Evolutionary conservation across 176 grass and related monocot genomes (phyloP).

Genomic region (Juncus effusus): DNA sequence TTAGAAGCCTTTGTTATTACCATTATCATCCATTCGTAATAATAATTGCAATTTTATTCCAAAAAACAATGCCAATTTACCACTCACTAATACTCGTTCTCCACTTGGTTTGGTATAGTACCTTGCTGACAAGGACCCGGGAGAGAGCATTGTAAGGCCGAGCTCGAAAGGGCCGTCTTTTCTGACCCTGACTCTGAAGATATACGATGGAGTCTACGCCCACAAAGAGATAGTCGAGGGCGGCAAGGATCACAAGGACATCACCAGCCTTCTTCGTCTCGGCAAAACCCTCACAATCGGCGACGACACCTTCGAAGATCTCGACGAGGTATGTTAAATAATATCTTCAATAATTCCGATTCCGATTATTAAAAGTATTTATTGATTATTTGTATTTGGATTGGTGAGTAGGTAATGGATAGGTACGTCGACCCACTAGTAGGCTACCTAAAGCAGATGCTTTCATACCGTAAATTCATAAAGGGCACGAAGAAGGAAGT

Average conservation of each 20-base stretch:
- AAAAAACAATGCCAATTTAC: not conserved
- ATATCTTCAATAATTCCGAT: slow-evolving; percentile 1
- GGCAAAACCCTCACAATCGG: slow-evolving; percentile 84
- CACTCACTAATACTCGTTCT: slow-evolving; percentile 1
- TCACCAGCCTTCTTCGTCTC: slow-evolving; percentile 89
- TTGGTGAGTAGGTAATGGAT: slow-evolving; percentile 68
- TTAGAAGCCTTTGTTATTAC: not conserved
- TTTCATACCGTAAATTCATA: slow-evolving; percentile 83
- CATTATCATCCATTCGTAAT: too few species aligned
- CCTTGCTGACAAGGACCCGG: slow-evolving; percentile 76
- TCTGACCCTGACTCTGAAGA: slow-evolving; percentile 85
- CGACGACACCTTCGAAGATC: slow-evolving; percentile 96
- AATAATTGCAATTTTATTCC: too few species aligned
- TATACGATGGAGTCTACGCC: slow-evolving; percentile 82
- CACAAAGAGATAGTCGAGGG: slow-evolving; percentile 94
- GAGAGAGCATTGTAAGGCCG: slow-evolving; percentile 83
- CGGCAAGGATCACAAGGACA: slow-evolving; percentile 94
- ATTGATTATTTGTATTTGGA: not conserved
- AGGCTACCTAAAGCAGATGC: slow-evolving; percentile 75
- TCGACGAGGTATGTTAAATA: slow-evolving; percentile 68
- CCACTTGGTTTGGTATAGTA: slow-evolving; percentile 38
- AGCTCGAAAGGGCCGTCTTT: slow-evolving; percentile 78
- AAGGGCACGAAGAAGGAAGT: slow-evolving; percentile 76
- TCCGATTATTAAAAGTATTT: not conserved
- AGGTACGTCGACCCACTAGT: slow-evolving; percentile 95